Conservation (phyloP, 805 yeast species). For the Yamadazyma laniorum region DNA sequence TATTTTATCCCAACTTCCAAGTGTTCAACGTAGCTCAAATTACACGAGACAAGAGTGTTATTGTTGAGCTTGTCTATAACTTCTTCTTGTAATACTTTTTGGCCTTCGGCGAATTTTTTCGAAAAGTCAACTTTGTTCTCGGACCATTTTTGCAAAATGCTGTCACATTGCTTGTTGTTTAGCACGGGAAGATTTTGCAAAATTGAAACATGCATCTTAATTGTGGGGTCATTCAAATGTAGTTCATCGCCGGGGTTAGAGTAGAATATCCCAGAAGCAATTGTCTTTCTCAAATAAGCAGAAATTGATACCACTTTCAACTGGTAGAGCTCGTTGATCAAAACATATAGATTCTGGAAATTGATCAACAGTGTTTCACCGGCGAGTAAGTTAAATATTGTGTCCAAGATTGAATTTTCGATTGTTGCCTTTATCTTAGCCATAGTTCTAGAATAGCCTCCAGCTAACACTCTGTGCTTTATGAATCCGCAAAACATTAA, state of each 20-base stretch:
- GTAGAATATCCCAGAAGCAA: conserved; percentile 83
- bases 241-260: conserved; percentile 26
- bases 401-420: conserved; percentile 41
- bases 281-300: conserved; percentile 72
- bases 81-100: conserved; percentile 26
- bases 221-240: conserved; percentile 11
- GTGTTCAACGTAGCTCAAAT: conserved; percentile 12
- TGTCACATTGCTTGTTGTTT: conserved; percentile 53
- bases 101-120: conserved; percentile 40
- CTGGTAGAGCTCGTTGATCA: conserved; percentile 52
- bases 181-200: conserved; percentile 58
- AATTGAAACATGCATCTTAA: conserved; percentile 50
- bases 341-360: conserved; percentile 36
- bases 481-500: conserved; percentile 45
- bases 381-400: conserved; percentile 31
- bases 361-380: conserved; percentile 19
- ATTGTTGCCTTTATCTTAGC: conserved; percentile 41
- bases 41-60: conserved; percentile 16
- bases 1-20: conserved; percentile 45
- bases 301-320: conserved; percentile 54
- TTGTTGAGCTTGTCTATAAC: conserved; percentile 31
- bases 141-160: conserved; percentile 51
- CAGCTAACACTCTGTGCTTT: conserved; percentile 37
- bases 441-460: conserved; percentile 17
- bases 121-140: conserved; percentile 28